These are phyloP conservation scores for Prunus davidiana DNA, from an alignment of 306 rosid species.

Conservation along the genomic window DNA sequence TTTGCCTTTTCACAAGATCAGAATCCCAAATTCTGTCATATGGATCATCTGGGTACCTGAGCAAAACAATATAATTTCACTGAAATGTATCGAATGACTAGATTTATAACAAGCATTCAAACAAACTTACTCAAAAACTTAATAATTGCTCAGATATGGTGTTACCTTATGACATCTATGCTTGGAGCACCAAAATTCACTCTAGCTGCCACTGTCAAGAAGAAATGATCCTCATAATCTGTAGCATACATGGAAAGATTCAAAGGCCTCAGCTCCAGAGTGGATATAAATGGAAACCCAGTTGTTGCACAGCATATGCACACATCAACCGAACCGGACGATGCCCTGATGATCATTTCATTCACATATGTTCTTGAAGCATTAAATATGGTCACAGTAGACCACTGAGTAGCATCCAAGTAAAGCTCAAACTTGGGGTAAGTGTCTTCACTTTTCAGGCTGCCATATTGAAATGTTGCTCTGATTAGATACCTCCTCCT, in stretches of 20 bases:
- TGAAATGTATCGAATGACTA: not conserved
- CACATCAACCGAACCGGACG: slow-evolving; percentile 68
- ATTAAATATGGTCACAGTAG: slow-evolving; percentile 72
- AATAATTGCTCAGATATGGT: not conserved
- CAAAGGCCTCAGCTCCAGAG: slow-evolving; percentile 85
- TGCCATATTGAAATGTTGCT: slow-evolving; percentile 87
- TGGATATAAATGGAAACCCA: slow-evolving; percentile 88
- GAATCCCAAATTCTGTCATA: slow-evolving; percentile 98
- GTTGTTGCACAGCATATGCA: slow-evolving; percentile 90
- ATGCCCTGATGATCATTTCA: slow-evolving; percentile 84
- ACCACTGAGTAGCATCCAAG: slow-evolving; percentile 86
- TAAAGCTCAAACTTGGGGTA: slow-evolving; percentile 87
- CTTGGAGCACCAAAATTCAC: slow-evolving; percentile 83
- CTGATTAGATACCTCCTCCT: slow-evolving; percentile 74
- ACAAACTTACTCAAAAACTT: not conserved
- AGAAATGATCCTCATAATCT: slow-evolving; percentile 75
- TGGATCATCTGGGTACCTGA: slow-evolving; percentile 98
- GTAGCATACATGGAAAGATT: slow-evolving; percentile 95
- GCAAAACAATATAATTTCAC: slow-evolving; percentile 8
- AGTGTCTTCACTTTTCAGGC: slow-evolving; percentile 66
- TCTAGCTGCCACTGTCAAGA: slow-evolving; percentile 88
- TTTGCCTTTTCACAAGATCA: slow-evolving; percentile 84
- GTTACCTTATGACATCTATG: slow-evolving; percentile 65
- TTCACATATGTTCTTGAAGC: slow-evolving; percentile 73
- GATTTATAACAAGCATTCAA: not conserved